Evolutionary conservation across 2,329 filamentous ascomycete genomes (phyloP).

Genomic region (Myriangium duriaei): DNA sequence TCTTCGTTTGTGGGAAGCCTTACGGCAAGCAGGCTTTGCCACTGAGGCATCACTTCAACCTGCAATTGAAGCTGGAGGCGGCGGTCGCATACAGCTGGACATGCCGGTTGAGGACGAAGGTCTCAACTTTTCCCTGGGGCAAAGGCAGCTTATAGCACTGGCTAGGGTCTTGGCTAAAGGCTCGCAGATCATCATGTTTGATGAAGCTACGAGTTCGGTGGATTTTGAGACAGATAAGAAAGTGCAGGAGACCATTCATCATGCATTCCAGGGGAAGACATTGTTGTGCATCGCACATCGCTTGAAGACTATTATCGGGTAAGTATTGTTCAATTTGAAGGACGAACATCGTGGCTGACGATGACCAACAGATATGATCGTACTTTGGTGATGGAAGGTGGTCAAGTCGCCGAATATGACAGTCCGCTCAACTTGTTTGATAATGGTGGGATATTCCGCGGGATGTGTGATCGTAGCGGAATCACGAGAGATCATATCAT

Average conservation of each 20-base stretch:
- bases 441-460: no score
- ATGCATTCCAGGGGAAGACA: constrained; percentile 68
- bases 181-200: constrained; percentile 74
- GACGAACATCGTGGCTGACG: no score
- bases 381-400: no score
- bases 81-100: constrained; percentile 64
- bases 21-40: constrained; percentile 65
- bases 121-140: constrained; percentile 87
- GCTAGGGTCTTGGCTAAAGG: no score
- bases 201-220: constrained; percentile 57
- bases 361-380: no score
- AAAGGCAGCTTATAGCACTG: constrained; percentile 84
- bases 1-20: constrained; percentile 62
- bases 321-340: no score
- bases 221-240: constrained; percentile 84
- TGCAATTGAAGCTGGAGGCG: no score
- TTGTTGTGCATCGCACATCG: constrained; percentile 81
- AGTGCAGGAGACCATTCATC: constrained; percentile 73
- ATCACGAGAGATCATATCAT: no score
- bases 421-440: no score
- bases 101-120: constrained; percentile 83
- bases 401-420: no score
- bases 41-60: constrained; percentile 28
- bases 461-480: no score
- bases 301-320: constrained; percentile 73